Conservation (phyloP, 2,329 filamentous ascomycete genomes). For the Sarocladiaceae sp. region DNA sequence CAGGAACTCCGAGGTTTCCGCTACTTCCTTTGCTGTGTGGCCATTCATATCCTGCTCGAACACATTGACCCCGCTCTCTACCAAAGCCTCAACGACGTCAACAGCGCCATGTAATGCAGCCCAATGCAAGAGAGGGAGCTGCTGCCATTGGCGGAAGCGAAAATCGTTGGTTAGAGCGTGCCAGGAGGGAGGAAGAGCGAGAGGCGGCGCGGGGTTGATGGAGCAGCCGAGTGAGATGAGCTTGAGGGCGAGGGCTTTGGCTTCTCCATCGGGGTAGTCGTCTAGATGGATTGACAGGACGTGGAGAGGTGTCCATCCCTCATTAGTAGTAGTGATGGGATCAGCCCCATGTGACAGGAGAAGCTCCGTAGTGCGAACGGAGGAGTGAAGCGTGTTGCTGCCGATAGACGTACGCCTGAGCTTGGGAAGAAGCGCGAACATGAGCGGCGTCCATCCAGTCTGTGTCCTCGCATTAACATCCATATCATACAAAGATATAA, state of each 20-base stretch:
- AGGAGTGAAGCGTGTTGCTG: constrained; percentile 6
- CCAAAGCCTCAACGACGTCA: background rate
- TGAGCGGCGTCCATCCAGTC: constrained; percentile 26
- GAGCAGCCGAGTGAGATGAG: constrained; percentile 12
- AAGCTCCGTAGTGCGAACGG: constrained; percentile 12
- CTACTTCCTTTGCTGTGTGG: no score
- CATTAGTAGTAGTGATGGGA: constrained; percentile 14
- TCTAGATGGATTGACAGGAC: constrained; percentile 14
- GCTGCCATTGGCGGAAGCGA: background rate
- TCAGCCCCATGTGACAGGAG: constrained; percentile 20
- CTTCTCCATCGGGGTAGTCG: background rate
- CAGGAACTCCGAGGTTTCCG: no score
- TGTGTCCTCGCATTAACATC: constrained; percentile 18
- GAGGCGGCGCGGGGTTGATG: constrained; percentile 10
- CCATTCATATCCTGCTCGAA: no score
- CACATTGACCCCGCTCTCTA: background rate
- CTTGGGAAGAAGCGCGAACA: constrained; percentile 21
- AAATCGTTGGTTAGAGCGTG: no score
- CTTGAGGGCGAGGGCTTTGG: constrained; percentile 8
- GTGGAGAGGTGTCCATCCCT: constrained; percentile 23
- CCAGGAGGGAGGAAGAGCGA: no score
- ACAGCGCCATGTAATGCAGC: background rate
- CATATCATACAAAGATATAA: constrained; percentile 15
- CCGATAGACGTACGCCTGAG: background rate
- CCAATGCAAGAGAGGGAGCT: background rate